Conservation (phyloP, 768 basidiomycete species). For the Lactarius evosmus region DNA sequence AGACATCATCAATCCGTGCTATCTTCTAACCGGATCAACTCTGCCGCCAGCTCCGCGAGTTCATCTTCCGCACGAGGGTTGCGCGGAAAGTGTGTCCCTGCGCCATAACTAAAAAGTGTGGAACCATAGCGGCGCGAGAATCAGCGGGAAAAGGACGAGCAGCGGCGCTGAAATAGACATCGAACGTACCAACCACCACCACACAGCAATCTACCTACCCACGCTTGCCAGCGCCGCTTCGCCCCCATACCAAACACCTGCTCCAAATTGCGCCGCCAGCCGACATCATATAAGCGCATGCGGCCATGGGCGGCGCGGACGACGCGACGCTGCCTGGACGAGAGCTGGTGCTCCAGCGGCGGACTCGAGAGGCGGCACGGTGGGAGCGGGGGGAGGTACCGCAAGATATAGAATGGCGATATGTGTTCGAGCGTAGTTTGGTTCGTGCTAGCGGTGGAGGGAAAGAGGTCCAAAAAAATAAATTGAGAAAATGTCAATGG, state of each 20-base stretch:
- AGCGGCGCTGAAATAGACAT: neutral
- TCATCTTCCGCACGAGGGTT: slow-evolving; percentile 66
- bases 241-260: slow-evolving; percentile 53
- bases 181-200: slow-evolving; percentile 63
- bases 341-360: slow-evolving; percentile 69
- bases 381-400: slow-evolving; percentile 64
- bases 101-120: slow-evolving; percentile 43
- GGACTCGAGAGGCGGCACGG: slow-evolving; percentile 58
- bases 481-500: neutral
- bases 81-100: slow-evolving; percentile 64
- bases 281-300: slow-evolving; percentile 68
- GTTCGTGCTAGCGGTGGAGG: slow-evolving; percentile 54
- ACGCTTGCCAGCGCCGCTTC: slow-evolving; percentile 49
- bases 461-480: neutral
- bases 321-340: slow-evolving; percentile 57
- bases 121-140: neutral
- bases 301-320: slow-evolving; percentile 61
- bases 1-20: neutral
- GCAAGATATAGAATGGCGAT: slow-evolving; percentile 70
- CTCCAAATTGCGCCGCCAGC: slow-evolving; percentile 66
- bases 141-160: neutral
- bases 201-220: slow-evolving; percentile 50
- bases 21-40: slow-evolving; percentile 53
- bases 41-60: slow-evolving; percentile 60
- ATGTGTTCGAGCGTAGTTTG: slow-evolving; percentile 82